These are phyloP conservation scores for Daphne laureola DNA, from an alignment of 441 rosid species.

Conservation along the genomic window DNA sequence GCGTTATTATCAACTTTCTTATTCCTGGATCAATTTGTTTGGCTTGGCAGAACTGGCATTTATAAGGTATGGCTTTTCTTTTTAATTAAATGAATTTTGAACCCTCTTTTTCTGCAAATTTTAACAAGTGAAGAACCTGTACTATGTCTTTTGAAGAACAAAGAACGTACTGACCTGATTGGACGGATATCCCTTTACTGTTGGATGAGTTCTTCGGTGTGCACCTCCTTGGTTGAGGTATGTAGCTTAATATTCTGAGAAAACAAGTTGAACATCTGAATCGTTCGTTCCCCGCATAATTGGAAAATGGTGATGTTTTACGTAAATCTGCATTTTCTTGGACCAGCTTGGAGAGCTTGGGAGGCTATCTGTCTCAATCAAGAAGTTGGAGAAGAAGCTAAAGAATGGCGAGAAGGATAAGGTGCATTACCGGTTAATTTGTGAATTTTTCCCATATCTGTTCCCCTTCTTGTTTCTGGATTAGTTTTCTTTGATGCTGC, in stretches of 20 bases:
- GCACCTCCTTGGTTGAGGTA: slow-evolving; percentile 87
- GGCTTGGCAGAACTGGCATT: slow-evolving; percentile 93
- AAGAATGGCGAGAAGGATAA: slow-evolving; percentile 51
- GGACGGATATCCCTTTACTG: slow-evolving; percentile 91
- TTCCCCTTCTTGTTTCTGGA: neutral
- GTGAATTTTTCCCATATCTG: neutral
- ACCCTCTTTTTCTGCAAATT: neutral
- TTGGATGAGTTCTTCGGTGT: slow-evolving; percentile 83
- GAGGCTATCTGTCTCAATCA: slow-evolving; percentile 74
- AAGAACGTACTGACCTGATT: slow-evolving; percentile 71
- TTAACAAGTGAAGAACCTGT: neutral
- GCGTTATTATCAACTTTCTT: slow-evolving; percentile 80
- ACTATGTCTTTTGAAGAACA: slow-evolving; percentile 40
- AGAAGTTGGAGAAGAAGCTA: slow-evolving; percentile 70
- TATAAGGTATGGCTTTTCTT: slow-evolving; percentile 47
- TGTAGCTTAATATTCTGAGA: slow-evolving; percentile 15
- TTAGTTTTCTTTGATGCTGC: neutral
- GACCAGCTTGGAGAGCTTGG: slow-evolving; percentile 77
- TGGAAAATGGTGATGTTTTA: neutral
- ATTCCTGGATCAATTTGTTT: slow-evolving; percentile 93
- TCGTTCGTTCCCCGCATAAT: neutral
- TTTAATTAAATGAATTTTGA: neutral
- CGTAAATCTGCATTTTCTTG: neutral
- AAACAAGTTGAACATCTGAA: neutral
- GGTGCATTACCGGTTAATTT: slow-evolving; percentile 25